Conservation (phyloP, 371 early-diverging fungal species). For the Syncephalastrum racemosum region DNA sequence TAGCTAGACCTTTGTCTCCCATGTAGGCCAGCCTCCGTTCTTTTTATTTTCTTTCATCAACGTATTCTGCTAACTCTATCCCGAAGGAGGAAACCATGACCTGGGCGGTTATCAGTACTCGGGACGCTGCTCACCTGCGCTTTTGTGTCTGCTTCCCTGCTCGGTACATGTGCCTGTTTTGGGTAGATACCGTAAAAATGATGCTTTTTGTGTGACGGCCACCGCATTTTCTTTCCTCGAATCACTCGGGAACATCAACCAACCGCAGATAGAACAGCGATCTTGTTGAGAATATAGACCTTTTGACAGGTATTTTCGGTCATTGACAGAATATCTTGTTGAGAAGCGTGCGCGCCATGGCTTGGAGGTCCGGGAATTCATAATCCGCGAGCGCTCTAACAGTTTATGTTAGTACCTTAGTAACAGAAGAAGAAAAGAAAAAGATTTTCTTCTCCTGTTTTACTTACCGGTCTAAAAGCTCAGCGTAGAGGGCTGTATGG, state of each 20-base stretch:
- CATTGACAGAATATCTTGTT: too few species aligned
- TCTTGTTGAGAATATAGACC: too few species aligned
- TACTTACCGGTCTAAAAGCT: too few species aligned
- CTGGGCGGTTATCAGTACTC: not conserved
- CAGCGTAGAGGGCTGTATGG: too few species aligned
- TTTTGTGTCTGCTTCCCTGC: not conserved
- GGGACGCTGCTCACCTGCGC: slow-evolving; percentile 2
- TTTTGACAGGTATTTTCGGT: too few species aligned
- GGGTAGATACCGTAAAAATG: too few species aligned
- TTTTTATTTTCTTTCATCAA: not conserved
- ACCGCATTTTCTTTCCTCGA: not conserved
- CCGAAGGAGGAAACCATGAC: not conserved
- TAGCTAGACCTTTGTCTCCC: not conserved
- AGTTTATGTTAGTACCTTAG: too few species aligned
- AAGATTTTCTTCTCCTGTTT: too few species aligned
- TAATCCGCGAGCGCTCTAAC: too few species aligned
- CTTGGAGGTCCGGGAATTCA: not conserved
- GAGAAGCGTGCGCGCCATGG: too few species aligned
- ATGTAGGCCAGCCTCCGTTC: not conserved
- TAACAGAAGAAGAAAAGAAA: too few species aligned
- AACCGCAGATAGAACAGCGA: not conserved
- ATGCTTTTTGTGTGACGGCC: not conserved
- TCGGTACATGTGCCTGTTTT: too few species aligned
- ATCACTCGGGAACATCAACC: not conserved
- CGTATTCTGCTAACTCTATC: not conserved